Evolutionary conservation across 768 basidiomycete species (phyloP), one percentile per base, ranked within the genome.

Genomic region (Peribolospora kevripleyi): DNA sequence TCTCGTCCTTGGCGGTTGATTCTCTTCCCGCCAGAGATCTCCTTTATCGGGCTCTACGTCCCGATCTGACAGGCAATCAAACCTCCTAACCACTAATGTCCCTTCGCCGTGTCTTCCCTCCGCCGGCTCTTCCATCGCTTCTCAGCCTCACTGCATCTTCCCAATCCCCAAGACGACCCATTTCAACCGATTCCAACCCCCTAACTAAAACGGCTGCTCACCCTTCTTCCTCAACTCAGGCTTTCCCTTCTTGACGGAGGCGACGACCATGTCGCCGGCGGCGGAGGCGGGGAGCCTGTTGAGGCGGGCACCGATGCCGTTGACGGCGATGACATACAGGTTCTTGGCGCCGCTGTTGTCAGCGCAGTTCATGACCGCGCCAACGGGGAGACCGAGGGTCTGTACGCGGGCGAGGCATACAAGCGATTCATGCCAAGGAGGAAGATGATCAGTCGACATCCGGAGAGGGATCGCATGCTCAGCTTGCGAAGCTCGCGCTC

Each of bases 331-430:
- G 67, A 97, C 68, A 72, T 73, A 93, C 61, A 93, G 76, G 55
- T 82, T 86, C 74, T 95, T 98, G 62, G 91, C 93, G 61, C 93
- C 93, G 66, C 84, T 86, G 80, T 98, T 98, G 75, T 98, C 93
- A 52, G 88, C 88, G 71, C 93, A 93, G 70, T 53, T 53, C 52
- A 62, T 62, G 56, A 62, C 61, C 62, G 87, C 87, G 61, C 85
- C 86, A 60, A 84, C 82, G 58, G 85, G 87, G 53, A 90, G 81
- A 84, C 82, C 84, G 60, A 85, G 78, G 50, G 83, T n/a, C 13
- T 7, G 8, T 9, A 43, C 25, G 25, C 25, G 25, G 25, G 38
- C n/a, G 11, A 52, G 36, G 45, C 39, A 42, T 7, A 9, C 25
- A 13, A 51, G 49, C 50, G 42, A 39, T 1, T 2, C 11, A 42